Evolutionary conservation across 495 filamentous ascomycete genomes (phyloP), one percentile per base, ranked within the genome.

Genomic region (Penicillium angulare): DNA sequence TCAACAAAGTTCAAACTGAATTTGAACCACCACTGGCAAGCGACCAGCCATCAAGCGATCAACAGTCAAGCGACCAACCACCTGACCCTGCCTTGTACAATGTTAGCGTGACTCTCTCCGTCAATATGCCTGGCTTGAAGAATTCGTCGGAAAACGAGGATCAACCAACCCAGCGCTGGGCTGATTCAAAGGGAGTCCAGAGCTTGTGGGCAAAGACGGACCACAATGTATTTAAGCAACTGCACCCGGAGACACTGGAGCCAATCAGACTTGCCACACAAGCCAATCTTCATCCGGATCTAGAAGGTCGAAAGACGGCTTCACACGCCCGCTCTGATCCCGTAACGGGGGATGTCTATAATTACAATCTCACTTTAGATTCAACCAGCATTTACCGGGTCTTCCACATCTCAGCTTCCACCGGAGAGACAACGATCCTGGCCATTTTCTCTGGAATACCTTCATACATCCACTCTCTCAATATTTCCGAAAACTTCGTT

Each of bases 401-500:
- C 22, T 92, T 91, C 62, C 61, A 68, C 4, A 78, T 83, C 12
- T 83, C 72, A 6, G 78, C 78, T 0, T 58, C 76, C 0, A 86
- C 79, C 0, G 87, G 85, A 0, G 66, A 82, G 38, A 89, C 86
- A 0, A 73, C 79, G 2, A 86, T 93, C 27, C 76, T 93, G 0
- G 88, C 87, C 3, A 83, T 80, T 0, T 83, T 92, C 53, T 58
- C 66, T 0, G 73, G 66, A 7, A 68, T 69, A 0, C 67, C 71
- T 1, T 83, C 86, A 3, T 92, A 89, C 47, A 77, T 91, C 20
- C 89, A 92, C 66, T 90, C 87, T 1, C 74, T 90, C 47, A 85
- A 86, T 47, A 59, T 91, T 3, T 85, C 86, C 0, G 65, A 77
- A 9, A 75, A 82, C 44, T 85, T 81, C 57, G 81, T 90, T 3